Base-by-base conservation (phyloP, 192 early-diverging fungal genomes). In the Umbelopsis ramanniana region DNA sequence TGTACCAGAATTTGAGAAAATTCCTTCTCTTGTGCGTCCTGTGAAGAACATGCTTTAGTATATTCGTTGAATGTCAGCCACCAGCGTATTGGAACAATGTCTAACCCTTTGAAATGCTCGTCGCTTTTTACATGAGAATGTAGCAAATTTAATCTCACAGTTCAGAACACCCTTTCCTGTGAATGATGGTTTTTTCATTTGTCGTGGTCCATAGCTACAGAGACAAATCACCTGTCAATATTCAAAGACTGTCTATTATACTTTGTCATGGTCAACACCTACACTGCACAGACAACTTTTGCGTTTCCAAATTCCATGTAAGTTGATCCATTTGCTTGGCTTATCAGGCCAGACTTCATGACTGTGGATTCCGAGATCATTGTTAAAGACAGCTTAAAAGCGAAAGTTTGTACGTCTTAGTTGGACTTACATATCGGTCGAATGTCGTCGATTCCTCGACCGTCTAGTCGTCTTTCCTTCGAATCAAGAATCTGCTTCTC, bases 241-340 rank as follows among this genome's bases (percentile, higher is more conserved):
- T 35, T 29, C 17, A 15, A 33, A 33, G 22, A 35, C 3, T 37
- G 17, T 29, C 57, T 12, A 3, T 5, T 9, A 24, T 33, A 17
- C 37, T 33, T 23, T 29, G 4, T 67, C 29, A 17, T 22, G 26
- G n/a, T 29, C 29, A 23, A 24, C 5, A 76, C 90, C 68, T 88
- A 94, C 89, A 95, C 93, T 55, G 88, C 89, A 78, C 92, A 93
- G 3, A 89, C 85, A 46, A 94, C 76, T 70, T 95, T 95, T 54
- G 91, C 81, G 43, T 88, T 88, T 22, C 85, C 88, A 23, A 87
- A 47, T 74, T 95, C 93, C 57, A 93, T 80, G 69, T 88, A 92
- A 35, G 92, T 90, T 24, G 91, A 93, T 46, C 93, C 93, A 43
- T 89, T 92, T 19, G 93, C 89, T 50, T 92, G 89, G 26, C 68